These are phyloP conservation scores for Pseudogymnoascus destructans DNA, from an alignment of 2,329 filamentous ascomycete species.

Conservation along the genomic window DNA sequence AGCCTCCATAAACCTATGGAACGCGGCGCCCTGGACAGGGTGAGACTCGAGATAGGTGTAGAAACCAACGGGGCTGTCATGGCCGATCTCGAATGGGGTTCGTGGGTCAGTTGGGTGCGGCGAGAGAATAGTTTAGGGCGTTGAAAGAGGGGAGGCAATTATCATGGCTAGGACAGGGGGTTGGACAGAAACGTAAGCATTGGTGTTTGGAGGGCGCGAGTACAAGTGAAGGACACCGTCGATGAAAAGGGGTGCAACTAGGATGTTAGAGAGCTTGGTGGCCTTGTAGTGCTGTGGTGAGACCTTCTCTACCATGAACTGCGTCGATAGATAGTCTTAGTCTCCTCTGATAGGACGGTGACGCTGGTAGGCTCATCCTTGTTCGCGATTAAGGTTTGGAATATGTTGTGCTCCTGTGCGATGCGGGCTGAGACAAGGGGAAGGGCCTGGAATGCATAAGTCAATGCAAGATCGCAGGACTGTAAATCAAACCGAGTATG, in stretches of 20 bases:
- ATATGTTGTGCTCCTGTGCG: constrained; percentile 1
- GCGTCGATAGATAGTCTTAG: constrained; percentile 11
- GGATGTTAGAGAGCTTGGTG: constrained; percentile 9
- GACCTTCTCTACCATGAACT: constrained; percentile 10
- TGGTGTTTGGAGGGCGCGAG: neutral
- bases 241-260: constrained; percentile 11
- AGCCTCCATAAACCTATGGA: constrained; percentile 22
- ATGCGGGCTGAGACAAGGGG: neutral
- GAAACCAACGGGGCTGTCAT: neutral
- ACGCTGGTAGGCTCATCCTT: constrained; percentile 8
- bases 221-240: constrained; percentile 11
- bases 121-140: neutral
- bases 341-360: neutral
- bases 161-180: constrained; percentile 10
- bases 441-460: neutral
- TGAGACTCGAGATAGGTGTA: constrained; percentile 13
- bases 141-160: constrained; percentile 13
- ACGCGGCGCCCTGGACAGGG: constrained; percentile 15
- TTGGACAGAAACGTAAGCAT: neutral
- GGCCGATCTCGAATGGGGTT: constrained; percentile 11
- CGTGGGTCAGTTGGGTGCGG: neutral
- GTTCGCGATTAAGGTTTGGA: constrained; percentile 9
- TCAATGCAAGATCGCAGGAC: neutral
- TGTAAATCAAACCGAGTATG: constrained; percentile 2
- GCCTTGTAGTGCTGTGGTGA: constrained; percentile 8